These are phyloP conservation scores for Coniella vitis DNA, from an alignment of 2,329 filamentous ascomycete species.

Conservation along the genomic window DNA sequence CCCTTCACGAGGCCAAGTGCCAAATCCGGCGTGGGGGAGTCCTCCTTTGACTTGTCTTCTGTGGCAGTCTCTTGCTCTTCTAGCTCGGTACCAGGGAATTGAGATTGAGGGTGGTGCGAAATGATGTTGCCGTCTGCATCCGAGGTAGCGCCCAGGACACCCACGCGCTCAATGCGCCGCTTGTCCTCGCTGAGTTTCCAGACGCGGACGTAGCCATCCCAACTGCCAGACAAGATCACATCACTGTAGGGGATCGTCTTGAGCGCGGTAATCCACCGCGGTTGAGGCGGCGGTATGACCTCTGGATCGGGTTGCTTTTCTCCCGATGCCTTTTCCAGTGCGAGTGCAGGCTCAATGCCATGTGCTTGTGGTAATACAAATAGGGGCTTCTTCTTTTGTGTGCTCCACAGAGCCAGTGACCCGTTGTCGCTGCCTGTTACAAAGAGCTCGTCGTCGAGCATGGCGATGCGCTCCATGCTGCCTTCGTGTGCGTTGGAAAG, in stretches of 20 bases:
- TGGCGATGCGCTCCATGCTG: slow-evolving; percentile 85
- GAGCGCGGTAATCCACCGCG: slow-evolving; percentile 87
- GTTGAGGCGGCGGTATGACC: slow-evolving; percentile 57
- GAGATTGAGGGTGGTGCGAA: slow-evolving; percentile 11
- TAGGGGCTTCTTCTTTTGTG: slow-evolving; percentile 91
- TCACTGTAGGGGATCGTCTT: slow-evolving; percentile 84
- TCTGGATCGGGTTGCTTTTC: slow-evolving; percentile 55
- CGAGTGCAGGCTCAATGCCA: slow-evolving; percentile 68
- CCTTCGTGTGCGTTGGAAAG: slow-evolving; percentile 63
- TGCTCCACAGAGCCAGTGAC: slow-evolving; percentile 76
- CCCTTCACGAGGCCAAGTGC: slow-evolving; percentile 48
- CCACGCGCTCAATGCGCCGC: slow-evolving; percentile 65
- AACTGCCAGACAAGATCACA: slow-evolving; percentile 83
- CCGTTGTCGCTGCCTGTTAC: slow-evolving; percentile 93
- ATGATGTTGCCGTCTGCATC: slow-evolving; percentile 15
- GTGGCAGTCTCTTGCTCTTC: slow-evolving; percentile 21
- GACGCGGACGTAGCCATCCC: slow-evolving; percentile 81
- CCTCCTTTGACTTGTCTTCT: slow-evolving; percentile 12
- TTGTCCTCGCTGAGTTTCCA: slow-evolving; percentile 86
- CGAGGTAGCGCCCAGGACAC: slow-evolving; percentile 48
- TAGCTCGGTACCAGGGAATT: slow-evolving; percentile 14
- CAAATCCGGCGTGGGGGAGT: slow-evolving; percentile 13
- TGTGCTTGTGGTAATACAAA: slow-evolving; percentile 75
- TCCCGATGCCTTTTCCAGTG: slow-evolving; percentile 65
- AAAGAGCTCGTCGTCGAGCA: slow-evolving; percentile 82